phyloP scores from a whole-genome alignment of 108 stramenopile genomes.

The Cyclotella baltica region DNA sequence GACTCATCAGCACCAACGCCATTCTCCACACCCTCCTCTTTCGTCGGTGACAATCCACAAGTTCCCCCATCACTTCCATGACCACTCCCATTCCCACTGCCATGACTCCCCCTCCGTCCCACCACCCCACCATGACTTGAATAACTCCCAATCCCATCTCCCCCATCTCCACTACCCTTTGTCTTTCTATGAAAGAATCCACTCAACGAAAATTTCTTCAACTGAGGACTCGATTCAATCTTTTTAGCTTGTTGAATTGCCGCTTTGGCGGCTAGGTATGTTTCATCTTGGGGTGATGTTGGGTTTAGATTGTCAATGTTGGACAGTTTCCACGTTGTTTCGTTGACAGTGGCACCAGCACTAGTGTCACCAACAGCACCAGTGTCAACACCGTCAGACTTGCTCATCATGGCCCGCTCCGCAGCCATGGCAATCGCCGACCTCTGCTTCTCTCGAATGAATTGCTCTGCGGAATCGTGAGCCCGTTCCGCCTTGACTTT shows the following conservation, averaged over 20 bases:
- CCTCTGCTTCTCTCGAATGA: conserved; percentile 49
- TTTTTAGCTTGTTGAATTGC: conserved; percentile 50
- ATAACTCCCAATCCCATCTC: conserved; percentile 24
- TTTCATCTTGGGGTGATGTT: conserved; percentile 27
- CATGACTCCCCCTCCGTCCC: not conserved
- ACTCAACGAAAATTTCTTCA: conserved; percentile 28
- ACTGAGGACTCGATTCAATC: not conserved
- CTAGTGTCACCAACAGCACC: not conserved
- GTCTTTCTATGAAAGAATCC: conserved; percentile 33
- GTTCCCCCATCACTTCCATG: not conserved
- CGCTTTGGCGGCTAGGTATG: conserved; percentile 51
- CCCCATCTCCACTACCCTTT: not conserved
- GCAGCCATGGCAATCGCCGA: conserved; percentile 48
- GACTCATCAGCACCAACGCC: too few relatives aligned
- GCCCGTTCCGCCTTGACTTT: conserved; percentile 45
- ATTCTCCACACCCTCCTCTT: conserved; percentile 4
- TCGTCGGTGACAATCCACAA: conserved; percentile 18
- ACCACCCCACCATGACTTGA: conserved; percentile 52
- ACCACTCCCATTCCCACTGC: too few relatives aligned
- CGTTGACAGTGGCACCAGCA: not conserved
- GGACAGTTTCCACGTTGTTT: not conserved
- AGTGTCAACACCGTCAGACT: not conserved
- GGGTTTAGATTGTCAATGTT: not conserved
- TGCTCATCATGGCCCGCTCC: conserved; percentile 41
- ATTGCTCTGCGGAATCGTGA: conserved; percentile 40